Percentiles rank a stretch among this genome's conserved stretches.
These are phyloP conservation scores for Pleurostoma richardsiae DNA, from an alignment of 2,329 filamentous ascomycete species.

Conservation along the genomic window DNA sequence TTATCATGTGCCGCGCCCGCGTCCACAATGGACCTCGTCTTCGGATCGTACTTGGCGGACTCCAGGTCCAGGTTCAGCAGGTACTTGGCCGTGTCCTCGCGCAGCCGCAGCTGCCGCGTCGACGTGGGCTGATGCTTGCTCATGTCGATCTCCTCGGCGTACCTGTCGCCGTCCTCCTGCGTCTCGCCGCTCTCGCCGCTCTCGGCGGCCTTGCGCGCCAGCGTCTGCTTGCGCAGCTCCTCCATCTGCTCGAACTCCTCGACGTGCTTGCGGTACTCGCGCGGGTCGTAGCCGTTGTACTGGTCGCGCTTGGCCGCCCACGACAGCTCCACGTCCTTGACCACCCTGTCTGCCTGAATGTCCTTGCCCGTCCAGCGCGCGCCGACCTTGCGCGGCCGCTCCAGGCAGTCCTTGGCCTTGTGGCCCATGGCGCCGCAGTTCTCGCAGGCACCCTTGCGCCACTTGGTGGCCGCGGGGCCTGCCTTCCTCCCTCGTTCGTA, in stretches of 20 bases:
- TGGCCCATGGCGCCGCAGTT: slow-evolving; percentile 98
- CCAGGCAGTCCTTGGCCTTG: slow-evolving; percentile 90
- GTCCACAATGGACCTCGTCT: slow-evolving; percentile 87
- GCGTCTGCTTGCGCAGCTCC: slow-evolving; percentile 55
- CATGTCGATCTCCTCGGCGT: slow-evolving; percentile 96
- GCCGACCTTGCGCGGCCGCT: slow-evolving; percentile 80
- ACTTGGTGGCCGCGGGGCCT: slow-evolving; percentile 92
- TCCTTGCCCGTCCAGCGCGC: slow-evolving; percentile 90
- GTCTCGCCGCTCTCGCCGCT: slow-evolving; percentile 46
- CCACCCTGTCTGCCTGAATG: slow-evolving; percentile 85
- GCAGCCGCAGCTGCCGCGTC: slow-evolving; percentile 82
- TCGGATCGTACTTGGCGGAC: slow-evolving; percentile 96
- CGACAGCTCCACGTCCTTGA: slow-evolving; percentile 80
- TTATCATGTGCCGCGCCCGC: slow-evolving; percentile 75
- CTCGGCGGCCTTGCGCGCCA: slow-evolving; percentile 42
- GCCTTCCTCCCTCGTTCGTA: slow-evolving; percentile 87
- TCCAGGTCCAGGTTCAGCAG: slow-evolving; percentile 91
- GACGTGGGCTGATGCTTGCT: slow-evolving; percentile 87
- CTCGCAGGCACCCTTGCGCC: slow-evolving; percentile 95
- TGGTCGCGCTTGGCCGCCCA: slow-evolving; percentile 98
- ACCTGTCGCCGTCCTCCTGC: slow-evolving; percentile 62
- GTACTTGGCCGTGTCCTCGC: slow-evolving; percentile 97
- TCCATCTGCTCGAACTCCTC: slow-evolving; percentile 87
- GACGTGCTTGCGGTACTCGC: slow-evolving; percentile 81
- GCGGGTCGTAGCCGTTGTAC: slow-evolving; percentile 96